Conservation (phyloP, 495 filamentous ascomycete species). For the Aspergillus wentii region DNA sequence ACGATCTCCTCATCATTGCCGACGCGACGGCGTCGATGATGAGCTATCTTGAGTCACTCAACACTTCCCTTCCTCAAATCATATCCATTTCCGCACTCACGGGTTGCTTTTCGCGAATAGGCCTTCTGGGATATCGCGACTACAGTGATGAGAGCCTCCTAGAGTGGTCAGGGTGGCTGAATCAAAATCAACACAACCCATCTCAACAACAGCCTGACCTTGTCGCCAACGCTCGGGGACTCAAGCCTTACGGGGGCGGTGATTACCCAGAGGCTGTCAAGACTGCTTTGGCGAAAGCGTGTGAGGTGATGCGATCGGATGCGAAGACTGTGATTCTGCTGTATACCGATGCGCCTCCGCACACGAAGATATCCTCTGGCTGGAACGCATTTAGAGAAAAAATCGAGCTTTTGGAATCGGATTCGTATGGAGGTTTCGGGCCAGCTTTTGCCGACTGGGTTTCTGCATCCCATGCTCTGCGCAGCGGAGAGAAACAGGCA, state of each 20-base stretch:
- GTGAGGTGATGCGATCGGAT: conserved; percentile 36
- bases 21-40: conserved; percentile 43
- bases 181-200: background rate
- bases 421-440: conserved; percentile 22
- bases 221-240: conserved; percentile 1
- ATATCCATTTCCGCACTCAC: conserved; percentile 40
- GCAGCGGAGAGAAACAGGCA: conserved; percentile 24
- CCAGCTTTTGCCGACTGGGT: conserved; percentile 36
- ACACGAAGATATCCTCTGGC: conserved; percentile 14
- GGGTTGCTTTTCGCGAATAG: conserved; percentile 38
- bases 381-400: background rate
- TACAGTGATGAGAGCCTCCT: conserved; percentile 26
- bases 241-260: conserved; percentile 14
- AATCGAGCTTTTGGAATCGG: conserved; percentile 9
- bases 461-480: conserved; percentile 20
- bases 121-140: conserved; percentile 41
- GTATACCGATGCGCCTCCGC: conserved; percentile 45
- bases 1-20: conserved; percentile 22
- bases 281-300: conserved; percentile 38
- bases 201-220: conserved; percentile 9
- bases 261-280: conserved; percentile 41
- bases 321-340: conserved; percentile 41
- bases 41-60: conserved; percentile 30
- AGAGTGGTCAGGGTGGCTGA: conserved; percentile 41
- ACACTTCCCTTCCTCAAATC: conserved; percentile 36